Evolutionary conservation across 495 filamentous ascomycete species (phyloP).

Genomic region (Tetracladium setigerum): DNA sequence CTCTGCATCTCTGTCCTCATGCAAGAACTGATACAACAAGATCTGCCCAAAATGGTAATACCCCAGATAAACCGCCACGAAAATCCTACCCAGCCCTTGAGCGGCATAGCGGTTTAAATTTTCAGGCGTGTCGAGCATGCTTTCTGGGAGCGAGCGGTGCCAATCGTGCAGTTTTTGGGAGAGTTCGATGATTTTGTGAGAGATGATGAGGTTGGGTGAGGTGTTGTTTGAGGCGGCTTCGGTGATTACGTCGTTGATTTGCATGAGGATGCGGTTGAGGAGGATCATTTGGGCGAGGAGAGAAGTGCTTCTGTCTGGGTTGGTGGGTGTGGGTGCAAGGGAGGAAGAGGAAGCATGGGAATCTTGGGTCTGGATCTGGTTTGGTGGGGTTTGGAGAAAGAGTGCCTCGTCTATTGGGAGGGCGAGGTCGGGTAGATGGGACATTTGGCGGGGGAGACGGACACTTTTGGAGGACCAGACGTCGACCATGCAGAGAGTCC

Average conservation of each 20-base stretch:
- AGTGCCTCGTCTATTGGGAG: constrained; percentile 27
- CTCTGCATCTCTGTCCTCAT: constrained; percentile 12
- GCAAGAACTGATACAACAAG: constrained; percentile 34
- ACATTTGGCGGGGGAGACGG: constrained; percentile 25
- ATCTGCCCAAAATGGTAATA: constrained; percentile 36
- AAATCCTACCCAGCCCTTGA: constrained; percentile 30
- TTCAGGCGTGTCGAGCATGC: constrained; percentile 25
- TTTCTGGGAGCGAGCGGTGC: constrained; percentile 22
- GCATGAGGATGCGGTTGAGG: constrained; percentile 24
- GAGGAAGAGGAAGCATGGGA: background rate
- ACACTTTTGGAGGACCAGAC: constrained; percentile 33
- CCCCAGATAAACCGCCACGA: constrained; percentile 32
- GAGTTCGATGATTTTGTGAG: constrained; percentile 15
- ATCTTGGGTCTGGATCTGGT: background rate
- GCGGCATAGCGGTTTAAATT: constrained; percentile 24
- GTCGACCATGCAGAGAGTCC: constrained; percentile 36
- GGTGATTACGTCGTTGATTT: constrained; percentile 30
- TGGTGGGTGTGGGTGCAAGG: background rate
- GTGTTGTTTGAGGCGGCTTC: constrained; percentile 11
- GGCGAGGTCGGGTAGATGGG: constrained; percentile 13
- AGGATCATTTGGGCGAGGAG: constrained; percentile 30
- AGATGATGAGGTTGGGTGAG: constrained; percentile 5
- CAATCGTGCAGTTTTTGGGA: constrained; percentile 23
- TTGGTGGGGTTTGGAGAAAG: constrained; percentile 13
- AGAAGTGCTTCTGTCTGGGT: background rate